Conservation (phyloP, 768 basidiomycete species). For the Fomitopsis serialis region DNA sequence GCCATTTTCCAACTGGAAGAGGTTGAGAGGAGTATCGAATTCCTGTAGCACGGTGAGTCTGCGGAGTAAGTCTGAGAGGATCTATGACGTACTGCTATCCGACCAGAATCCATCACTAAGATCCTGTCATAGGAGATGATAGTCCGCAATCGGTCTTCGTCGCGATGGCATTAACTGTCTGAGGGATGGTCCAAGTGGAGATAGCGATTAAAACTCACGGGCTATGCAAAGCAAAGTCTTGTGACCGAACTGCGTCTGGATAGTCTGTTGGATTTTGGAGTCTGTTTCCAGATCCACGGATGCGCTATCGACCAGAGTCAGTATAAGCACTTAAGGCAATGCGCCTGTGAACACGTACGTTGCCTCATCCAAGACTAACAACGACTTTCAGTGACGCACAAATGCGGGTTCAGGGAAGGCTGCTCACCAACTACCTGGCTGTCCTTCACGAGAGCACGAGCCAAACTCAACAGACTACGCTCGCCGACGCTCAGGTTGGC, state of each 20-base stretch:
- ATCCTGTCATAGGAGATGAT: conserved; percentile 62
- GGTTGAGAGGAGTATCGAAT: conserved; percentile 45
- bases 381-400: not conserved
- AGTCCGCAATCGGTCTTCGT: conserved; percentile 42
- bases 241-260: conserved; percentile 38
- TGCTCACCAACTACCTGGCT: conserved; percentile 34
- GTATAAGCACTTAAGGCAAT: not conserved
- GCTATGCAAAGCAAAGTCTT: conserved; percentile 50
- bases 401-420: not conserved
- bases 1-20: conserved; percentile 38
- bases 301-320: conserved; percentile 18
- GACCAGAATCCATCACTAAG: conserved; percentile 61
- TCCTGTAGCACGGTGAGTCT: conserved; percentile 25
- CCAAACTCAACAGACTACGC: conserved; percentile 46
- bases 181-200: not conserved
- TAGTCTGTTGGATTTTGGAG: conserved; percentile 44
- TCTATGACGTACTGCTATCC: conserved; percentile 38
- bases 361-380: conserved; percentile 43
- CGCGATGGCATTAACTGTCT: not conserved
- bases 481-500: conserved; percentile 43
- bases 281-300: conserved; percentile 46
- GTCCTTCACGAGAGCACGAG: conserved; percentile 48
- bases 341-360: conserved; percentile 22
- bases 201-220: conserved; percentile 14
- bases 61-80: not conserved